phyloP scores from a whole-genome alignment of 2,329 filamentous ascomycete genomes.

The Fonsecaea nubica region DNA sequence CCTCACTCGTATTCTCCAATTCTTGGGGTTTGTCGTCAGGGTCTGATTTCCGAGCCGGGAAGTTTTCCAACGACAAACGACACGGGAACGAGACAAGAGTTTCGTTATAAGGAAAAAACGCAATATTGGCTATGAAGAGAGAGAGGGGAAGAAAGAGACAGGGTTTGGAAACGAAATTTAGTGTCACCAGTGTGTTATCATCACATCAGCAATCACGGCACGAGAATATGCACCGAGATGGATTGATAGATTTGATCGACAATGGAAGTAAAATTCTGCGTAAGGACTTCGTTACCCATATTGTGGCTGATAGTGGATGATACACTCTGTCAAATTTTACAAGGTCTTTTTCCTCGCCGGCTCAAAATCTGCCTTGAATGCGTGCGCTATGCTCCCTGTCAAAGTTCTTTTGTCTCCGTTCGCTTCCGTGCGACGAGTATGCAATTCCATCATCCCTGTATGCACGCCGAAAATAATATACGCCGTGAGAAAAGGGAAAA shows the following conservation, averaged over 20 bases:
- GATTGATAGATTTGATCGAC: constrained; percentile 1
- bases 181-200: no score
- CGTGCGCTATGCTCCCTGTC: constrained; percentile 7
- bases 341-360: constrained; percentile 12
- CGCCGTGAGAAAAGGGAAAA: background rate
- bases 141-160: no score
- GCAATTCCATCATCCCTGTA: background rate
- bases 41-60: constrained; percentile 16
- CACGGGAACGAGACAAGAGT: background rate
- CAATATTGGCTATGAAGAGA: no score
- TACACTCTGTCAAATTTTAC: constrained; percentile 6
- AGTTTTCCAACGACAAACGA: background rate
- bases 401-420: background rate
- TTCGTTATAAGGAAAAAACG: background rate
- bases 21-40: background rate
- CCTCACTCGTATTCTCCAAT: background rate
- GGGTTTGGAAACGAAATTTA: no score
- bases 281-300: background rate
- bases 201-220: no score
- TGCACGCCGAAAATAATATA: background rate
- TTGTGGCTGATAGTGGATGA: background rate
- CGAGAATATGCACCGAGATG: no score
- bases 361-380: background rate
- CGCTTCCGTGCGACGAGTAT: constrained; percentile 1
- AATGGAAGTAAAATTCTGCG: background rate